Evolutionary conservation across 2,329 filamentous ascomycete genomes (phyloP).

Genomic region (Endoconidiophora polonica): DNA sequence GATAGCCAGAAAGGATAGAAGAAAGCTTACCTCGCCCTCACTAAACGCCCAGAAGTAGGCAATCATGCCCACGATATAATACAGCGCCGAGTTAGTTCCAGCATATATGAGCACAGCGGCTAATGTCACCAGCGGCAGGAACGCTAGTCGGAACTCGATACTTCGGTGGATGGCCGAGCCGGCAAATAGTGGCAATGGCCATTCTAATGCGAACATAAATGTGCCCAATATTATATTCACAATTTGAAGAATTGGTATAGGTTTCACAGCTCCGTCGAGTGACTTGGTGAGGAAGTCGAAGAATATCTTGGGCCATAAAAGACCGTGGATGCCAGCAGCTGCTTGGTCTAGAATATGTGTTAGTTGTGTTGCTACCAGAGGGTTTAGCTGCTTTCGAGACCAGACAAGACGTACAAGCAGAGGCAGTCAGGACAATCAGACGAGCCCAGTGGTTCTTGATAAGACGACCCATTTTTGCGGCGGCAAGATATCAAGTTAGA

Average conservation of each 20-base stretch:
- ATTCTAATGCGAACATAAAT: constrained; percentile 71
- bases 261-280: constrained; percentile 71
- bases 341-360: constrained; percentile 53
- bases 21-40: constrained; percentile 71
- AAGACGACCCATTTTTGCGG: constrained; percentile 67
- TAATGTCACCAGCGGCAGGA: constrained; percentile 65
- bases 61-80: constrained; percentile 70
- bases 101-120: constrained; percentile 72
- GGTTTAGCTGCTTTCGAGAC: neutral
- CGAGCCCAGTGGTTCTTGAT: constrained; percentile 99
- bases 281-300: constrained; percentile 92
- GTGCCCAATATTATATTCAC: constrained; percentile 76
- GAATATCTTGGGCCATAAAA: constrained; percentile 98
- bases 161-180: constrained; percentile 68
- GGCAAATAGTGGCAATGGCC: constrained; percentile 65
- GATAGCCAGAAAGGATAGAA: neutral
- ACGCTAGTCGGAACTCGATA: constrained; percentile 67
- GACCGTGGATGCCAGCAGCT: constrained; percentile 63
- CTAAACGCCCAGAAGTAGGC: constrained; percentile 96
- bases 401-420: constrained; percentile 41
- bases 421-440: constrained; percentile 77
- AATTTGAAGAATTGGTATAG: constrained; percentile 74
- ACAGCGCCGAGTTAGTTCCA: constrained; percentile 77
- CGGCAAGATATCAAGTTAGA: neutral
- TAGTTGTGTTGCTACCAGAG: neutral